Percentiles rank a stretch among this genome's conserved stretches.
phyloP scores from a whole-genome alignment of 1,284 basidiomycete species.

The Athelia sp. region DNA sequence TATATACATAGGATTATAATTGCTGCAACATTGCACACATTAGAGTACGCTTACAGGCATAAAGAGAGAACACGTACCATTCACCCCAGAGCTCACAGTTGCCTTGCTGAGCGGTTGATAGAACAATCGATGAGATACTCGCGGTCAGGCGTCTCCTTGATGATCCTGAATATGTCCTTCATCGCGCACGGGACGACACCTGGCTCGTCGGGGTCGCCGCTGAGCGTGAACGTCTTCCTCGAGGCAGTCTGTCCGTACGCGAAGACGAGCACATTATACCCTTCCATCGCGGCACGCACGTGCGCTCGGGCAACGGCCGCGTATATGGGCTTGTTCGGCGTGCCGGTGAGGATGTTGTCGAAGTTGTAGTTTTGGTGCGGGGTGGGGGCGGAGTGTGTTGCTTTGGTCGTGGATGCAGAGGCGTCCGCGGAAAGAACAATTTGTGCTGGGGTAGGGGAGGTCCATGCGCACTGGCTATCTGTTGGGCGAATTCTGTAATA shows the following conservation, averaged over 20 bases:
- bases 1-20: too few relatives aligned
- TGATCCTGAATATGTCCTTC: conserved; percentile 77
- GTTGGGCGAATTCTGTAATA: conserved; percentile 63
- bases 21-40: too few relatives aligned
- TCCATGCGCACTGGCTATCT: conserved; percentile 52
- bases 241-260: background rate
- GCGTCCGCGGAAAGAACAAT: conserved; percentile 33
- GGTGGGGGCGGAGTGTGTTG: conserved; percentile 29
- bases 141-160: conserved; percentile 65
- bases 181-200: conserved; percentile 95
- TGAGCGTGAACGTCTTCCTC: conserved; percentile 21
- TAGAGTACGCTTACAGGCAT: too few relatives aligned
- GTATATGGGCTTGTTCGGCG: conserved; percentile 85
- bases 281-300: conserved; percentile 40
- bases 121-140: conserved; percentile 97
- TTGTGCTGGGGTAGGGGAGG: conserved; percentile 41
- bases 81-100: too few relatives aligned
- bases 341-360: conserved; percentile 76
- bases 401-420: conserved; percentile 38
- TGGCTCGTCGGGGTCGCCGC: conserved; percentile 77
- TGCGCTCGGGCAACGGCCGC: conserved; percentile 80
- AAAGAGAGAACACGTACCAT: too few relatives aligned
- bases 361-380: conserved; percentile 67
- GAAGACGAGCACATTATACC: background rate
- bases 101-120: too few relatives aligned